These are phyloP conservation scores for Karstenula rhodostoma DNA, from an alignment of 2,329 filamentous ascomycete species.

Conservation along the genomic window DNA sequence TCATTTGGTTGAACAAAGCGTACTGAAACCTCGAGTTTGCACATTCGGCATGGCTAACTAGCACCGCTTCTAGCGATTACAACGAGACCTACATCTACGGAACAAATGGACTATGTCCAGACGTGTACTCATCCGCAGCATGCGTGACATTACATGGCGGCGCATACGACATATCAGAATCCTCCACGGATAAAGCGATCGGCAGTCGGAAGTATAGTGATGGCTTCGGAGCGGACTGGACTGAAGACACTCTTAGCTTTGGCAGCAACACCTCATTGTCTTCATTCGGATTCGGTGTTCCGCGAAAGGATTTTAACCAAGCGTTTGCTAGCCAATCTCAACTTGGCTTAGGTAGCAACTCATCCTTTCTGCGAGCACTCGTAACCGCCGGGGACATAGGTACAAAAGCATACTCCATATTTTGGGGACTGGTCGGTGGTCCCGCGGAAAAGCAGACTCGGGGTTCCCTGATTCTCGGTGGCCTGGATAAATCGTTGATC, in stretches of 20 bases:
- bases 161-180: constrained; percentile 22
- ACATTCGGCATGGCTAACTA: constrained; percentile 12
- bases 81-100: constrained; percentile 30
- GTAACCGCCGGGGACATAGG: constrained; percentile 34
- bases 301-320: constrained; percentile 20
- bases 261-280: constrained; percentile 18
- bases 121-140: constrained; percentile 16
- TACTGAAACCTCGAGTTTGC: background rate
- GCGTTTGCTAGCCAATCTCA: constrained; percentile 26
- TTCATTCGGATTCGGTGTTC: constrained; percentile 24
- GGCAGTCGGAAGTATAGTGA: constrained; percentile 17
- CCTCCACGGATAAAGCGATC: constrained; percentile 16
- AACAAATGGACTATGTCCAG: constrained; percentile 17
- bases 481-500: constrained; percentile 26
- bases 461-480: constrained; percentile 41
- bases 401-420: constrained; percentile 42
- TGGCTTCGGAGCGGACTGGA: constrained; percentile 22
- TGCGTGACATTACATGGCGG: constrained; percentile 24
- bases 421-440: constrained; percentile 39
- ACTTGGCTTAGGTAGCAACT: constrained; percentile 42
- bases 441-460: constrained; percentile 26
- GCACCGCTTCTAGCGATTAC: constrained; percentile 19
- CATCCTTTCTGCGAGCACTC: constrained; percentile 39
- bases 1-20: background rate
- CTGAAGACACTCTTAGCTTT: constrained; percentile 20